Evolutionary conservation across 352 stramenopile species (phyloP).

Genomic region (Globisporangium emineosum): DNA sequence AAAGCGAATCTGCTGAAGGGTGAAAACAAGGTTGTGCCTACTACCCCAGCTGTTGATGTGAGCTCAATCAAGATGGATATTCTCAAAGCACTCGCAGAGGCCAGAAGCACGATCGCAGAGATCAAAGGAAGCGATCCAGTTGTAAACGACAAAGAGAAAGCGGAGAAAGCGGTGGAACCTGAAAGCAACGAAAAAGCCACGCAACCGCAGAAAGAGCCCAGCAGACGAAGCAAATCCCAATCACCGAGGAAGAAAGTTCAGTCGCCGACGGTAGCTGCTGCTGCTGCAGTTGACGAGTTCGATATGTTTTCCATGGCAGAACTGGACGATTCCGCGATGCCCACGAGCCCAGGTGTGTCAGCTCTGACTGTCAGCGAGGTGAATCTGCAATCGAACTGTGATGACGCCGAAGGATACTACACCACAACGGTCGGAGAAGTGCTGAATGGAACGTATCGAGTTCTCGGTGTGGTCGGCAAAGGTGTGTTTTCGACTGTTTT

Average conservation of each 20-base stretch:
- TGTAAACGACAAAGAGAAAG: slow-evolving; percentile 10
- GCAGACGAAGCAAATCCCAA: background rate
- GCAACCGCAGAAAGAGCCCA: background rate
- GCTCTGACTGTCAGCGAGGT: slow-evolving; percentile 39
- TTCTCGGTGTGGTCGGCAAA: slow-evolving; percentile 94
- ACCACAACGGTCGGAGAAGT: slow-evolving; percentile 93
- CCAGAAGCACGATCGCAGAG: slow-evolving; percentile 65
- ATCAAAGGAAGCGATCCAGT: slow-evolving; percentile 35
- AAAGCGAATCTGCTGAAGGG: slow-evolving; percentile 8
- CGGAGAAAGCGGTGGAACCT: background rate
- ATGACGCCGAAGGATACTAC: slow-evolving; percentile 98
- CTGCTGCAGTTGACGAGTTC: slow-evolving; percentile 59
- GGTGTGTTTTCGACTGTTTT: slow-evolving; percentile 98
- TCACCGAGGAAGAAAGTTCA: slow-evolving; percentile 16
- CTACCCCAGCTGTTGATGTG: slow-evolving; percentile 45
- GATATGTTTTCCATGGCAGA: slow-evolving; percentile 88
- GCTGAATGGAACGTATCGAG: slow-evolving; percentile 89
- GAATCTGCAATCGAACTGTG: slow-evolving; percentile 87
- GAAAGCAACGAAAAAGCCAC: background rate
- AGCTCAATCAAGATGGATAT: slow-evolving; percentile 79
- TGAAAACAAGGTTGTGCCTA: background rate
- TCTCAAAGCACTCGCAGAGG: slow-evolving; percentile 72
- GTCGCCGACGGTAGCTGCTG: slow-evolving; percentile 2
- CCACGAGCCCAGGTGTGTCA: slow-evolving; percentile 22
- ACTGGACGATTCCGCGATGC: slow-evolving; percentile 46